Percentiles rank a stretch among this genome's conserved stretches.
phyloP scores from a whole-genome alignment of 768 basidiomycete species.

The Phanerochaete carnosa region DNA sequence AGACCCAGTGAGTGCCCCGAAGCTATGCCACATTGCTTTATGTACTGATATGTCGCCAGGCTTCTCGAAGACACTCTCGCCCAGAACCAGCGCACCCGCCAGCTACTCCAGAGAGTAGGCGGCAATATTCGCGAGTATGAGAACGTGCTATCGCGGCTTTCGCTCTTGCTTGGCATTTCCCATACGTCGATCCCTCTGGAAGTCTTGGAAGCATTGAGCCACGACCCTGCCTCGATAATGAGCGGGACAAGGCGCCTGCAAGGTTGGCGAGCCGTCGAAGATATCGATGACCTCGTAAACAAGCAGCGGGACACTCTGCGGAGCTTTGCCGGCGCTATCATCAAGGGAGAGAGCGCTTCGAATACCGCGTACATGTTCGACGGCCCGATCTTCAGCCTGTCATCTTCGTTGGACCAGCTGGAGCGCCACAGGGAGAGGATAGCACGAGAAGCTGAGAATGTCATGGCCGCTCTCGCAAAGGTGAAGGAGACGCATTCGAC shows the following conservation, averaged over 20 bases:
- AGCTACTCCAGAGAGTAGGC: slow-evolving; percentile 65
- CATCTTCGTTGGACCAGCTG: slow-evolving; percentile 46
- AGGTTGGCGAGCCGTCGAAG: slow-evolving; percentile 75
- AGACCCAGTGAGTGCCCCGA: slow-evolving; percentile 44
- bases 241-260: slow-evolving; percentile 55
- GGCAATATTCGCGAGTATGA: slow-evolving; percentile 65
- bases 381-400: slow-evolving; percentile 49
- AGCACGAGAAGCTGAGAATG: slow-evolving; percentile 42
- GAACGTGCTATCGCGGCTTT: slow-evolving; percentile 48
- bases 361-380: slow-evolving; percentile 52
- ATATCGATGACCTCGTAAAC: slow-evolving; percentile 60
- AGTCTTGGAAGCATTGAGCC: slow-evolving; percentile 68
- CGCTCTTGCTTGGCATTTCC: slow-evolving; percentile 43
- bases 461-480: slow-evolving; percentile 43
- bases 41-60: slow-evolving; percentile 30
- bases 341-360: neutral
- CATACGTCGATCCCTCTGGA: slow-evolving; percentile 56
- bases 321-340: slow-evolving; percentile 15
- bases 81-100: slow-evolving; percentile 67
- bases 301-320: slow-evolving; percentile 50
- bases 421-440: slow-evolving; percentile 46
- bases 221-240: slow-evolving; percentile 76
- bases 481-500: slow-evolving; percentile 53
- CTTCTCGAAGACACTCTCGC: slow-evolving; percentile 54
- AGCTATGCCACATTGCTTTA: neutral